These are phyloP conservation scores for Podospora tetraspora DNA, from an alignment of 495 filamentous ascomycete genomes.

Conservation along the genomic window DNA sequence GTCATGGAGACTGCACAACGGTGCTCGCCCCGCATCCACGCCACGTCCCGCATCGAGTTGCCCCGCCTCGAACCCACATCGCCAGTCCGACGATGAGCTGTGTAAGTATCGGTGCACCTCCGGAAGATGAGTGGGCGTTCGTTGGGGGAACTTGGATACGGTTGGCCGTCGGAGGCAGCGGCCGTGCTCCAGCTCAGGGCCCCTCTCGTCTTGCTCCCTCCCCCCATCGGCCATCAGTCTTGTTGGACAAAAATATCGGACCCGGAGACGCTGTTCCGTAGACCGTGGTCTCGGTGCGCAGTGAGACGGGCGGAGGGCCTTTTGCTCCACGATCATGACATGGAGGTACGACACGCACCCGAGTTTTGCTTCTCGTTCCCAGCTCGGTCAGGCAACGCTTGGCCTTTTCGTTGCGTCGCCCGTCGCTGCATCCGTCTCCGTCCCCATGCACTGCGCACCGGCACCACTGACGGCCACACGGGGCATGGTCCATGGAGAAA, in stretches of 20 bases:
- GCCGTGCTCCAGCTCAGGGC: neutral
- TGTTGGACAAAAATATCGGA: neutral
- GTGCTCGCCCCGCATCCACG: neutral
- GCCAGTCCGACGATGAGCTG: neutral
- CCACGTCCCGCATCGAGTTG: neutral
- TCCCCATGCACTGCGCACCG: neutral
- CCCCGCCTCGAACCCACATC: neutral
- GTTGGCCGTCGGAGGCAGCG: neutral
- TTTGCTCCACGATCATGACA: neutral
- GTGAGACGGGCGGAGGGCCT: neutral
- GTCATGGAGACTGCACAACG: neutral
- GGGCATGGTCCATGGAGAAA: neutral
- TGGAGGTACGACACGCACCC: neutral
- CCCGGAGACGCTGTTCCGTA: neutral
- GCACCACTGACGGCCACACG: neutral
- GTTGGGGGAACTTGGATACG: neutral
- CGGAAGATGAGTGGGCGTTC: neutral
- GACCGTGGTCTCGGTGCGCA: neutral
- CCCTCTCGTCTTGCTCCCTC: neutral
- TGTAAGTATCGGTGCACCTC: neutral
- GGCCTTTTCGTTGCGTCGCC: neutral
- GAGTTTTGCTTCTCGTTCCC: neutral
- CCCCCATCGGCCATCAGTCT: neutral
- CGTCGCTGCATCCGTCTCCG: neutral
- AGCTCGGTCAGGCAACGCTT: neutral